A percentile compares a stretch with the other conserved stretches of the same genome.
These are phyloP conservation scores for Trametopsis cervina DNA, from an alignment of 768 basidiomycete species.

Conservation along the genomic window DNA sequence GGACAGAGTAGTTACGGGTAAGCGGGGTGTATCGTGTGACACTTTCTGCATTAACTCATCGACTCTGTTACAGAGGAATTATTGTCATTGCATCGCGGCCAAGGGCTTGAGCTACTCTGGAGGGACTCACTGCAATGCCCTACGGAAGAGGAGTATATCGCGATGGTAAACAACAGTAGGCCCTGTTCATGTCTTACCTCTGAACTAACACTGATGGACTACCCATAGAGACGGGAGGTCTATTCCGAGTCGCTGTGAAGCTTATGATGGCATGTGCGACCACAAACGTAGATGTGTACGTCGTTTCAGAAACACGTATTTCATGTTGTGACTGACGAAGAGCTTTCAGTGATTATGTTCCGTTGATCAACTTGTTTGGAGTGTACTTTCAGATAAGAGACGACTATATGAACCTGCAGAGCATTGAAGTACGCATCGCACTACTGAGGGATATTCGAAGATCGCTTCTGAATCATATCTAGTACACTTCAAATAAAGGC, in stretches of 20 bases:
- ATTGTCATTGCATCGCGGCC: constrained; percentile 73
- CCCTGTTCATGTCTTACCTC: not conserved
- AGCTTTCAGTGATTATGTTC: constrained; percentile 70
- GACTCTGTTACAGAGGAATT: constrained; percentile 17
- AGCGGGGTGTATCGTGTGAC: too few species aligned
- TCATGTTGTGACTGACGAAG: not conserved
- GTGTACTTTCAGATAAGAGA: constrained; percentile 97
- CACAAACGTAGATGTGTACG: constrained; percentile 52
- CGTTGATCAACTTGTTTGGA: constrained; percentile 89
- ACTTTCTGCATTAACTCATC: not conserved
- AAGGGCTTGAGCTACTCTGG: constrained; percentile 94
- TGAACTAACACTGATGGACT: not conserved
- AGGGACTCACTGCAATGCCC: constrained; percentile 87
- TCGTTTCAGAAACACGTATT: not conserved
- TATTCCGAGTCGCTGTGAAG: constrained; percentile 88
- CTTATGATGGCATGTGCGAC: constrained; percentile 92
- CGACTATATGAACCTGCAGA: constrained; percentile 93
- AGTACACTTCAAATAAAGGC: constrained; percentile 83
- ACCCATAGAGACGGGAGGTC: constrained; percentile 81
- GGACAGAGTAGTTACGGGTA: constrained; percentile 71
- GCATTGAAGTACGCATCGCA: constrained; percentile 52
- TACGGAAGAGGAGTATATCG: constrained; percentile 88
- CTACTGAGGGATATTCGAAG: too few species aligned
- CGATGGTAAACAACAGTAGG: constrained; percentile 94
- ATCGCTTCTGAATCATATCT: not conserved